Evolutionary conservation across 2,329 filamentous ascomycete species (phyloP).

Genomic region (Apiospora aurea): DNA sequence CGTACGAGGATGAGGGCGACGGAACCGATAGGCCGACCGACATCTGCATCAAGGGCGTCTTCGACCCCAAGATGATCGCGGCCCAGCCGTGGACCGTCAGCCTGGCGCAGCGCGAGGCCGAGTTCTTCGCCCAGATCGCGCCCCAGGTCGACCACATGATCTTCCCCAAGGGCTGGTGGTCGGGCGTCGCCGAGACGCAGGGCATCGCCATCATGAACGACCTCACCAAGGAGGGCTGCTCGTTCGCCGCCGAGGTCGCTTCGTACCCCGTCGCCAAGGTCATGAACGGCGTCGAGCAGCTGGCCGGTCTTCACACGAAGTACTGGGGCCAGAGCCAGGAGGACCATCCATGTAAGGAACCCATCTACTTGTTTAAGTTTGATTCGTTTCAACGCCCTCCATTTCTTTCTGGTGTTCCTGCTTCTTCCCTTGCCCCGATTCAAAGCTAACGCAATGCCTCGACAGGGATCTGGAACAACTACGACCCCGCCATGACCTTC

Average conservation of each 20-base stretch:
- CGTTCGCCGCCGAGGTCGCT: slow-evolving; percentile 43
- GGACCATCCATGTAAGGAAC: slow-evolving; percentile 34
- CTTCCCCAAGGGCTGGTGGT: slow-evolving; percentile 47
- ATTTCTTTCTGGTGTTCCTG: not conserved
- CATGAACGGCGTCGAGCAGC: slow-evolving; percentile 46
- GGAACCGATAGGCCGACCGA: slow-evolving; percentile 32
- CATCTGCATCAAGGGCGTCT: slow-evolving; percentile 49
- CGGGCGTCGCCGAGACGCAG: slow-evolving; percentile 43
- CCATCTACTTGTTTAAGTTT: not conserved
- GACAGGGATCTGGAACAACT: slow-evolving; percentile 44
- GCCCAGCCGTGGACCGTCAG: slow-evolving; percentile 42
- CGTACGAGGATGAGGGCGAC: slow-evolving; percentile 31
- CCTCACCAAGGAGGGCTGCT: slow-evolving; percentile 41
- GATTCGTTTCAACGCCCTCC: not conserved
- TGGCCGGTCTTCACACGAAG: slow-evolving; percentile 49
- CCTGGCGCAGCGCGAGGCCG: slow-evolving; percentile 44
- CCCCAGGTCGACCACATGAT: slow-evolving; percentile 41
- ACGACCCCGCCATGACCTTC: slow-evolving; percentile 46
- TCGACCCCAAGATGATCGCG: slow-evolving; percentile 44
- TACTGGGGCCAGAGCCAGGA: slow-evolving; percentile 45
- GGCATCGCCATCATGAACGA: slow-evolving; percentile 49
- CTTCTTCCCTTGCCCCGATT: not conserved
- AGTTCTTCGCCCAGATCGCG: slow-evolving; percentile 46
- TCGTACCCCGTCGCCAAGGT: slow-evolving; percentile 43
- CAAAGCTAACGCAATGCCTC: slow-evolving; percentile 28